Base-by-base conservation (phyloP, 2,329 filamentous ascomycete species). In the Curvularia spicifera region DNA sequence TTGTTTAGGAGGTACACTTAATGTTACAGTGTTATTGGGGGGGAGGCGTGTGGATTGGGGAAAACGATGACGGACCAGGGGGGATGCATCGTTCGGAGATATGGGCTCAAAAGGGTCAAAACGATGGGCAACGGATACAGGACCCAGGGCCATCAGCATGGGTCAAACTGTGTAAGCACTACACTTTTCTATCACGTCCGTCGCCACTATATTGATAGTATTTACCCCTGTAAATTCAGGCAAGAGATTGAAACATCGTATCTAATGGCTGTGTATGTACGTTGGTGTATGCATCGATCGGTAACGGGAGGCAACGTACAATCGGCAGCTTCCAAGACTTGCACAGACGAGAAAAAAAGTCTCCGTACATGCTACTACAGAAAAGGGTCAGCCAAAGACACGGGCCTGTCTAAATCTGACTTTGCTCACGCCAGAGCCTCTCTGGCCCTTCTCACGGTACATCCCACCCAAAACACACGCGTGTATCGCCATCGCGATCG, bases 201-300 rank as follows among this genome's bases (percentile, higher is more conserved):
- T 43, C 22, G 40, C 40, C 40, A 43, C 40, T 43, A 26, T 43
- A 43, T 43, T 43, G 40, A 43, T 43, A 43, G 40, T 26, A 24
- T 43, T 43, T 43, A 20, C 20, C 40, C 40, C 40, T 43, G 40
- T 43, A 43, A 43, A 37, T 37, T 18, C 15, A n/a, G 35, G 35
- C 29, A 31, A 31, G 29, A 31, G 29, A 31, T 12, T 10, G 29
- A 37, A 37, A 37, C 35, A 37, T 37, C 15, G n/a, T 9, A 12
- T 35, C 33, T 31, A 12, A 31, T 8, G 29, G 9, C 29, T 31
- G 29, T 31, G 10, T 18, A 37, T 37, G 35, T 37, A 37, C 15
- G 35, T 37, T 37, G 35, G 15, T 7, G 35, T 37, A 37, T 15
- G 18, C 35, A 37, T 37, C 35, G 35, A 37, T 37, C 35, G 35